phyloP scores from a whole-genome alignment of 768 basidiomycete genomes.

The Mycena vulgaris region DNA sequence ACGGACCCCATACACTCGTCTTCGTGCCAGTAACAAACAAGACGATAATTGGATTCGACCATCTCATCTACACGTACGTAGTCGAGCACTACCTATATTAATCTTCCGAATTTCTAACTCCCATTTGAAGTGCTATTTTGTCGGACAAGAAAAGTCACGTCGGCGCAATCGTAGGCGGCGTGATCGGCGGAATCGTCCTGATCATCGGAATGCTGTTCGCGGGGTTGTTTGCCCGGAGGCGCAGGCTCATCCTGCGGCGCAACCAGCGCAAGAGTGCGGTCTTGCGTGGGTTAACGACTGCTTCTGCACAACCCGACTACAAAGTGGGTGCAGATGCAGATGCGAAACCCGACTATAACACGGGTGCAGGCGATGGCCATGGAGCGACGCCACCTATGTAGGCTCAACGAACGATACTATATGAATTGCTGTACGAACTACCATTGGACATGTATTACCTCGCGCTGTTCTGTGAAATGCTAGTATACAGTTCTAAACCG shows the following conservation, averaged over 20 bases:
- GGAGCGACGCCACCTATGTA: too few relatives aligned
- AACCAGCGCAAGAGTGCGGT: too few relatives aligned
- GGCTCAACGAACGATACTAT: too few relatives aligned
- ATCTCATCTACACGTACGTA: too few relatives aligned
- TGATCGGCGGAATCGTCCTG: not conserved
- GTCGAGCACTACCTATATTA: not conserved
- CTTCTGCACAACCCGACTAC: not conserved
- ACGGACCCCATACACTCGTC: conserved; percentile 2
- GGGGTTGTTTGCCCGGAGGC: not conserved
- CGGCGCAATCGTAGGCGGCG: conserved; percentile 8
- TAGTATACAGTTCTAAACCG: too few relatives aligned
- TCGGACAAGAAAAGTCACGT: conserved; percentile 7
- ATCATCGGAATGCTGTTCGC: conserved; percentile 4
- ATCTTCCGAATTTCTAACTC: not conserved
- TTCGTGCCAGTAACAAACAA: not conserved
- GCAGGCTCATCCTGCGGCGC: conserved; percentile 16
- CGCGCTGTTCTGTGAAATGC: too few relatives aligned
- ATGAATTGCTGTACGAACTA: too few relatives aligned
- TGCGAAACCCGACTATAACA: too few relatives aligned
- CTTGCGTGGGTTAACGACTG: not conserved
- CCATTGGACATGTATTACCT: too few relatives aligned
- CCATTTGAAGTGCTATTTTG: not conserved
- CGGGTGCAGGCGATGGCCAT: too few relatives aligned
- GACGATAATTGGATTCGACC: conserved; percentile 13
- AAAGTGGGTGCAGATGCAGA: conserved; percentile 1